These are phyloP conservation scores for Blastobotrys peoriensis DNA, from an alignment of 805 yeast species.

Conservation along the genomic window DNA sequence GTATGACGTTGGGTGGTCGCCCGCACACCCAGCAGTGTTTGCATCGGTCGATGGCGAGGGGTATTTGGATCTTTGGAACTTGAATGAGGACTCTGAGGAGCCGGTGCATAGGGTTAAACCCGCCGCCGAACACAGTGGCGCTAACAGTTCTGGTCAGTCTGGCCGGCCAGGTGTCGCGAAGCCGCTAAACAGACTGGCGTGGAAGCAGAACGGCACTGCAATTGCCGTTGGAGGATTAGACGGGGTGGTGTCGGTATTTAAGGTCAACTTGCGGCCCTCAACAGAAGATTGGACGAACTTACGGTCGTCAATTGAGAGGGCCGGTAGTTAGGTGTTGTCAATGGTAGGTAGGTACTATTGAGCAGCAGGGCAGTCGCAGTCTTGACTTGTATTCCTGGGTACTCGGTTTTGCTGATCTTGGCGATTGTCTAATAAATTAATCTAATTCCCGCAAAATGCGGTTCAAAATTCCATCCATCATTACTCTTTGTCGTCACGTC, in stretches of 20 bases:
- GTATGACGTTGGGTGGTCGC: slow-evolving; percentile 35
- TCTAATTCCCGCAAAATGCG: no score
- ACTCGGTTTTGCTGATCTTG: no score
- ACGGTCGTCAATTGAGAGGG: no score
- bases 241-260: slow-evolving; percentile 28
- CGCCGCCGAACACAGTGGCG: neutral
- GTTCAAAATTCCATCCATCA: no score
- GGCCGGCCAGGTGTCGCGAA: slow-evolving; percentile 4
- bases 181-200: slow-evolving; percentile 28
- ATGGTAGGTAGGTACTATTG: no score
- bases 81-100: slow-evolving; percentile 26
- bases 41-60: slow-evolving; percentile 33
- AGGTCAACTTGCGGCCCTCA: slow-evolving; percentile 15
- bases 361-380: no score
- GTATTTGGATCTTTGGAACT: slow-evolving; percentile 35
- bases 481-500: no score
- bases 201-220: slow-evolving; percentile 24
- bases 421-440: no score
- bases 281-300: slow-evolving; percentile 13
- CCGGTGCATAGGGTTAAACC: slow-evolving; percentile 24
- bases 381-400: no score
- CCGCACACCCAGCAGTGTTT: slow-evolving; percentile 29
- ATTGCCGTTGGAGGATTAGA: slow-evolving; percentile 32
- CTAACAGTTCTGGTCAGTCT: neutral
- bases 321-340: no score